A percentile compares a stretch with the other conserved stretches of the same genome.
Evolutionary conservation across 805 yeast species (phyloP).

Genomic region (Suhomyces kilbournensis): DNA sequence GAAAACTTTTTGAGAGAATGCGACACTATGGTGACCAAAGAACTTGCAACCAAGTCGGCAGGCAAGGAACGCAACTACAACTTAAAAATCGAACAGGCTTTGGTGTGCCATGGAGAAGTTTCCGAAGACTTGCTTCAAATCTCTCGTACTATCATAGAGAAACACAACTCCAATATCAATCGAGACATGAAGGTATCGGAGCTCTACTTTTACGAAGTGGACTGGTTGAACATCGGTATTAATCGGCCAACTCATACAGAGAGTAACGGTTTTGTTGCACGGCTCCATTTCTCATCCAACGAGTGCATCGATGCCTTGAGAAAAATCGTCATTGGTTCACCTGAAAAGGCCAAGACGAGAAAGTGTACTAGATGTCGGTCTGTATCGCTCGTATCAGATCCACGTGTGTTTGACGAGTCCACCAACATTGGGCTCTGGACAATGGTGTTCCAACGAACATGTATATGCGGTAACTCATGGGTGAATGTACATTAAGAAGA

Average conservation of each 20-base stretch:
- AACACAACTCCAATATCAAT: slow-evolving; percentile 41
- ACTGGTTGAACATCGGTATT: slow-evolving; percentile 56
- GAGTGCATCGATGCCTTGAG: slow-evolving; percentile 38
- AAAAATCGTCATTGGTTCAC: slow-evolving; percentile 27
- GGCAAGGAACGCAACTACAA: slow-evolving; percentile 27
- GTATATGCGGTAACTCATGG: slow-evolving; percentile 82
- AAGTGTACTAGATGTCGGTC: slow-evolving; percentile 44
- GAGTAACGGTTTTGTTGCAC: neutral
- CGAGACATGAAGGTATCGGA: slow-evolving; percentile 50
- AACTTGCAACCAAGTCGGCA: slow-evolving; percentile 18
- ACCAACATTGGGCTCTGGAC: slow-evolving; percentile 48
- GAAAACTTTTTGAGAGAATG: slow-evolving; percentile 63
- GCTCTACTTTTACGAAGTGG: slow-evolving; percentile 60
- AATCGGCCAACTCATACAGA: slow-evolving; percentile 4
- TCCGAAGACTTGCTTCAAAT: slow-evolving; percentile 44
- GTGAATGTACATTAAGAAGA: slow-evolving; percentile 29
- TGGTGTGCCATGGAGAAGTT: slow-evolving; percentile 60
- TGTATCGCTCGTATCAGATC: slow-evolving; percentile 39
- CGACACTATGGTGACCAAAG: slow-evolving; percentile 38
- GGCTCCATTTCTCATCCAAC: slow-evolving; percentile 19
- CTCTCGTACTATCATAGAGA: slow-evolving; percentile 43
- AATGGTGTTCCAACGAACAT: slow-evolving; percentile 65
- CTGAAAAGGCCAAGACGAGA: slow-evolving; percentile 16
- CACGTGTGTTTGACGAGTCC: slow-evolving; percentile 33
- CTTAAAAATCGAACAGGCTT: slow-evolving; percentile 55